Conservation (phyloP, 768 basidiomycete species). For the Xerocomus brunneocitrinus region DNA sequence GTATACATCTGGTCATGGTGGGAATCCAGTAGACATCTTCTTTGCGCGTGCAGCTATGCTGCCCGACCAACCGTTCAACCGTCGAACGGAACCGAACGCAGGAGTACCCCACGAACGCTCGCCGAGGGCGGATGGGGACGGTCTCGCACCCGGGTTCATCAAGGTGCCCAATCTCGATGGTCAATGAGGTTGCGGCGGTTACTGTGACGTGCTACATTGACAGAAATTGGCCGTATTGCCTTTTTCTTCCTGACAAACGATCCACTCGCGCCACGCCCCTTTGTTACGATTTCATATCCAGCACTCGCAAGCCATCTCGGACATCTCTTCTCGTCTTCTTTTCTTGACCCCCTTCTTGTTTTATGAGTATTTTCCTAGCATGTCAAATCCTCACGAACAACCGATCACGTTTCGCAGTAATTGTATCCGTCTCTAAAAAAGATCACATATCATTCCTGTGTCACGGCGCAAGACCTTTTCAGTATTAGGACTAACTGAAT, state of each 20-base stretch:
- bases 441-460: neutral
- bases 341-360: neutral
- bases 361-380: neutral
- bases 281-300: neutral
- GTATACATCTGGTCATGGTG: slow-evolving; percentile 6
- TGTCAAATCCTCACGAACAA: neutral
- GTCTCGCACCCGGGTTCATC: slow-evolving; percentile 45
- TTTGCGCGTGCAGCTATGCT: slow-evolving; percentile 64
- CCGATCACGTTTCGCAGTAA: neutral
- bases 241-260: neutral
- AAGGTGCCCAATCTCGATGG: slow-evolving; percentile 64
- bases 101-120: slow-evolving; percentile 37
- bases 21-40: slow-evolving; percentile 54
- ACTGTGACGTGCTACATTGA: slow-evolving; percentile 33
- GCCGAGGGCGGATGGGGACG: slow-evolving; percentile 35
- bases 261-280: neutral
- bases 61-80: slow-evolving; percentile 50
- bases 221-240: slow-evolving; percentile 37
- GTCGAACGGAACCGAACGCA: slow-evolving; percentile 43
- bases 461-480: neutral
- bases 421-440: neutral
- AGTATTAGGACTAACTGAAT: neutral
- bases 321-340: neutral
- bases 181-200: slow-evolving; percentile 45
- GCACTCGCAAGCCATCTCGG: neutral